Conservation (phyloP, 1,139 yeast genomes). For the Geotrichum klebahnii region DNA sequence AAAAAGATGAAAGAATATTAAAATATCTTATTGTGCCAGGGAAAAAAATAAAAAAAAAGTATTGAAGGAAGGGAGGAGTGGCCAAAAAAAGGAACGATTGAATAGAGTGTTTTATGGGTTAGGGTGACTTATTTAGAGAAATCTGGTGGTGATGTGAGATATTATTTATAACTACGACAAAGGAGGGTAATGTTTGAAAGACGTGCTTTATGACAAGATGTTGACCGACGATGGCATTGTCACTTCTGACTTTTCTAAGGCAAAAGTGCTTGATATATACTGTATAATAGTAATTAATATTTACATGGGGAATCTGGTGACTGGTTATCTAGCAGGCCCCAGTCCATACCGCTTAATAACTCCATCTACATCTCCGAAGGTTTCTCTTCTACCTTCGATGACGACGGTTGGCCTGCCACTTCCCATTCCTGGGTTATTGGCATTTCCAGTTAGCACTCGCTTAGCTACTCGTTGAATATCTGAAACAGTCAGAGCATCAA, state of each 20-base stretch:
- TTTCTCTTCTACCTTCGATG: constrained; percentile 80
- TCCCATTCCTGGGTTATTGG: constrained; percentile 48
- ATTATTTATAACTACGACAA: neutral
- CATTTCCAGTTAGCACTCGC: constrained; percentile 67
- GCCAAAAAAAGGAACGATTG: constrained; percentile 3
- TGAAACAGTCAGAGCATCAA: constrained; percentile 58
- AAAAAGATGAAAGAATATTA: neutral
- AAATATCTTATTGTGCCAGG: neutral
- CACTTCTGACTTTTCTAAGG: too few relatives aligned
- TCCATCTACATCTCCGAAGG: constrained; percentile 76
- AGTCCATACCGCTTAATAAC: constrained; percentile 69
- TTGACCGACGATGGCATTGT: too few relatives aligned
- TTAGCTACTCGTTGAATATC: constrained; percentile 75
- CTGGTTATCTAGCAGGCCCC: constrained; percentile 43
- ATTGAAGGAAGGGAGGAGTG: too few relatives aligned
- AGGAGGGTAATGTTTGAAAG: too few relatives aligned
- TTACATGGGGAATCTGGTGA: neutral
- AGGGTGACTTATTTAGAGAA: neutral
- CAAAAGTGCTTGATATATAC: too few relatives aligned
- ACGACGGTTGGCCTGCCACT: constrained; percentile 74
- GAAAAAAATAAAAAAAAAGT: constrained; percentile 2
- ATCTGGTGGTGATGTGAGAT: constrained; percentile 5
- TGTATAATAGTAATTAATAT: too few relatives aligned
- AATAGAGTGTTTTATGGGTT: constrained; percentile 4
- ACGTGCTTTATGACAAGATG: too few relatives aligned